Conservation (phyloP, 2,329 filamentous ascomycete genomes). For the Tolypocladium album region DNA sequence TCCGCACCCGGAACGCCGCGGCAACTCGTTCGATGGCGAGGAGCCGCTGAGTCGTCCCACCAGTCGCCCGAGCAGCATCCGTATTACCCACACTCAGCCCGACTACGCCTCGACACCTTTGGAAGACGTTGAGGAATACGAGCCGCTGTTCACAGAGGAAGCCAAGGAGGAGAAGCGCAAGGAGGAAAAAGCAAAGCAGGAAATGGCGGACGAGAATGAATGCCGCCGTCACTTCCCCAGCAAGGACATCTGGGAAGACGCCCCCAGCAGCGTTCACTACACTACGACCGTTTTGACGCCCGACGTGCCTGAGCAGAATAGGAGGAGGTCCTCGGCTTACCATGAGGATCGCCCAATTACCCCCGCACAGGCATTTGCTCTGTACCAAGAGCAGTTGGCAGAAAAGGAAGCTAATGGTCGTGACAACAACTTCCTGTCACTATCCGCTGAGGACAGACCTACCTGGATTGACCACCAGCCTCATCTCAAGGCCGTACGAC, state of each 20-base stretch:
- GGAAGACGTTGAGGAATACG: constrained; percentile 87
- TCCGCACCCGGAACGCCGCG: constrained; percentile 55
- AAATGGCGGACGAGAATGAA: constrained; percentile 33
- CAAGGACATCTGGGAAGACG: constrained; percentile 95
- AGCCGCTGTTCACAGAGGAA: constrained; percentile 84
- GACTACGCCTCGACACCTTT: constrained; percentile 58
- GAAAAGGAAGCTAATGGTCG: constrained; percentile 35
- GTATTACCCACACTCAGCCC: constrained; percentile 39
- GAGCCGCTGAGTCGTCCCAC: constrained; percentile 50
- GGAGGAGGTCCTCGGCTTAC: constrained; percentile 18
- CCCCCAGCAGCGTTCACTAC: constrained; percentile 71
- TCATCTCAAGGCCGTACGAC: constrained; percentile 43
- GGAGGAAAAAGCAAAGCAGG: constrained; percentile 19
- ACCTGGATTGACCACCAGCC: constrained; percentile 35
- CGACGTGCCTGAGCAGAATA: constrained; percentile 32
- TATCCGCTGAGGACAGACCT: constrained; percentile 22
- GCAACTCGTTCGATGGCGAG: constrained; percentile 45
- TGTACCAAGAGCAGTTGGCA: constrained; percentile 53
- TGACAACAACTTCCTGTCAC: constrained; percentile 16
- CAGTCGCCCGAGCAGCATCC: constrained; percentile 49
- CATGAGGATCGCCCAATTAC: constrained; percentile 34
- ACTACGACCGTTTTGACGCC: constrained; percentile 78
- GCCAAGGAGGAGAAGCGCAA: constrained; percentile 35
- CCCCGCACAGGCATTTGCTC: constrained; percentile 54
- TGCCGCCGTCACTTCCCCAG: constrained; percentile 72